Evolutionary conservation across 345 rosid genomes (phyloP).

Genomic region (Camelina laxa): DNA sequence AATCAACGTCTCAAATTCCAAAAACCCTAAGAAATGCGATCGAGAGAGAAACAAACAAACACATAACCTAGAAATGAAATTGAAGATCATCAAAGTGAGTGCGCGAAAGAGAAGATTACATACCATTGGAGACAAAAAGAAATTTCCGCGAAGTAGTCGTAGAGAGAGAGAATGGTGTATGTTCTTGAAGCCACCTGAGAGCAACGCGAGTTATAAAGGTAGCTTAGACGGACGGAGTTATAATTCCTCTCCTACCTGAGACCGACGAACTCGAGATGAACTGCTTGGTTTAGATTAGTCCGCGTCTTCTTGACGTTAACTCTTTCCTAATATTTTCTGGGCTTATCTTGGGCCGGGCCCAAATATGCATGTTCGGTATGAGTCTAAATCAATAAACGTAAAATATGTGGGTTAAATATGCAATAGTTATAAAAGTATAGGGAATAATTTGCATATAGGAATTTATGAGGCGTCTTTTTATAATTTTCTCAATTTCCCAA

Average conservation of each 20-base stretch:
- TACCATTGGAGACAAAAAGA: slow-evolving; percentile 40
- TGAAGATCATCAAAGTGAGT: slow-evolving; percentile 33
- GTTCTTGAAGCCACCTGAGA: neutral
- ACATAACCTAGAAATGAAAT: slow-evolving; percentile 32
- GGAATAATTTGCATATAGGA: neutral
- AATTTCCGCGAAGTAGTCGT: neutral
- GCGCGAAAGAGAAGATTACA: neutral
- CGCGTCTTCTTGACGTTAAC: slow-evolving; percentile 29
- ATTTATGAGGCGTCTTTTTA: neutral
- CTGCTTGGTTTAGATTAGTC: slow-evolving; percentile 34
- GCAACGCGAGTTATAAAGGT: neutral
- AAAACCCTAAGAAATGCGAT: slow-evolving; percentile 43
- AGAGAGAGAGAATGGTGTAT: neutral
- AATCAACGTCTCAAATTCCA: slow-evolving; percentile 22
- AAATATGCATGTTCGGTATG: neutral
- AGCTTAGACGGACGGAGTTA: slow-evolving; percentile 21
- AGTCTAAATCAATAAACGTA: neutral
- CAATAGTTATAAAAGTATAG: slow-evolving; percentile 3
- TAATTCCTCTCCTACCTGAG: slow-evolving; percentile 35
- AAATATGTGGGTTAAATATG: neutral
- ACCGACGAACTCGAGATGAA: slow-evolving; percentile 38
- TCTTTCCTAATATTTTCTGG: neutral
- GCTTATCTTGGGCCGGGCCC: slow-evolving; percentile 8
- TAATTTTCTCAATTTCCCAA: neutral
- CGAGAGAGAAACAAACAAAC: neutral